These are phyloP conservation scores for Melanopsichium pennsylvanicum DNA, from an alignment of 1,284 basidiomycete genomes.

Conservation along the genomic window DNA sequence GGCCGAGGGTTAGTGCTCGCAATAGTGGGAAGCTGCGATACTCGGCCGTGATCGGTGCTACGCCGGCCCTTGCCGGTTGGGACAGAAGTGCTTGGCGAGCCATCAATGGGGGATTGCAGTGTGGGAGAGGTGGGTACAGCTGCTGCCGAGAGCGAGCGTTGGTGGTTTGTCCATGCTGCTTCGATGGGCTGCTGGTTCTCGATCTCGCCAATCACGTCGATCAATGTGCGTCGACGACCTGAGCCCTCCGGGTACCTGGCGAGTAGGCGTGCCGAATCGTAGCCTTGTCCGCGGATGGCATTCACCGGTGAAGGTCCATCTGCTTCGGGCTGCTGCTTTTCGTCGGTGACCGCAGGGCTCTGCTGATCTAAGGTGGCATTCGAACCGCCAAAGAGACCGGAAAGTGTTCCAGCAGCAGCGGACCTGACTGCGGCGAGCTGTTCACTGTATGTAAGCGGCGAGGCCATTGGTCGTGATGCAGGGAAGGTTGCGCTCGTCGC, in stretches of 20 bases:
- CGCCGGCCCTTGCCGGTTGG: slow-evolving; percentile 9
- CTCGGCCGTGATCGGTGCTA: slow-evolving; percentile 27
- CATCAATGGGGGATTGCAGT: slow-evolving; percentile 7
- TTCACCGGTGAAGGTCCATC: slow-evolving; percentile 32
- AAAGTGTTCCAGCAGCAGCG: slow-evolving; percentile 33
- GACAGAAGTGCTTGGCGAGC: slow-evolving; percentile 5
- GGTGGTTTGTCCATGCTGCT: slow-evolving; percentile 14
- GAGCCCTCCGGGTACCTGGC: slow-evolving; percentile 11
- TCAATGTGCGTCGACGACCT: slow-evolving; percentile 24
- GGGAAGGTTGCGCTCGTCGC: slow-evolving; percentile 21
- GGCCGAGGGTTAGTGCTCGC: slow-evolving; percentile 8
- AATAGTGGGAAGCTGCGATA: slow-evolving; percentile 22
- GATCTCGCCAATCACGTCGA: slow-evolving; percentile 43
- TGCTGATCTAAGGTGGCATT: slow-evolving; percentile 25
- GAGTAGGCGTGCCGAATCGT: slow-evolving; percentile 37
- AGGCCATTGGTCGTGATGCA: slow-evolving; percentile 14
- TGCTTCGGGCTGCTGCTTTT: slow-evolving; percentile 2
- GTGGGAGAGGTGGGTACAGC: slow-evolving; percentile 12
- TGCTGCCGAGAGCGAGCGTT: slow-evolving; percentile 24
- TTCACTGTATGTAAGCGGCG: slow-evolving; percentile 29
- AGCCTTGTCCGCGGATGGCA: slow-evolving; percentile 31
- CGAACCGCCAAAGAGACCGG: slow-evolving; percentile 32
- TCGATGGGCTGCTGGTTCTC: slow-evolving; percentile 16
- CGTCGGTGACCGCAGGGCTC: not conserved
- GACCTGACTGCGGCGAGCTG: slow-evolving; percentile 40